These are phyloP conservation scores for Ochetophila trinervis DNA, from an alignment of 306 rosid species.

Conservation along the genomic window DNA sequence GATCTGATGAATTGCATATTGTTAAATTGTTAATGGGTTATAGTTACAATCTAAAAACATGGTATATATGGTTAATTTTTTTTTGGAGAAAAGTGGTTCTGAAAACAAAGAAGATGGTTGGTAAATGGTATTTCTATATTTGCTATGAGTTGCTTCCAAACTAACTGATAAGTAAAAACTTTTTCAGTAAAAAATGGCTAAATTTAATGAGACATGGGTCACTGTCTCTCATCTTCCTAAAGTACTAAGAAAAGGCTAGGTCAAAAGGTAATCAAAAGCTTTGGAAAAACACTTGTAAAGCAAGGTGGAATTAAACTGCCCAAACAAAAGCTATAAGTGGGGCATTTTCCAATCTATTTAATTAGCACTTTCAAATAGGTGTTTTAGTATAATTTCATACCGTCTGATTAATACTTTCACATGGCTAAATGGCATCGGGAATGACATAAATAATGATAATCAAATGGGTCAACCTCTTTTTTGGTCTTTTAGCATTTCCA, in stretches of 20 bases:
- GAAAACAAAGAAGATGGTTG: not conserved
- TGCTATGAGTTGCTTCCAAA: constrained; percentile 8
- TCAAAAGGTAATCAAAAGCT: constrained; percentile 64
- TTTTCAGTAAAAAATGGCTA: not conserved
- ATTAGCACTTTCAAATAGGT: constrained; percentile 30
- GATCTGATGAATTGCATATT: no score
- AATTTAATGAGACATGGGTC: constrained; percentile 36
- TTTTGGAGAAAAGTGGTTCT: no score
- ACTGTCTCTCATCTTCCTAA: constrained; percentile 40
- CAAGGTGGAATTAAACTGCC: constrained; percentile 49
- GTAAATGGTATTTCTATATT: not conserved
- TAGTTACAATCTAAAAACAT: no score
- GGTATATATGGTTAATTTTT: no score
- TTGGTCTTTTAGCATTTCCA: constrained; percentile 49
- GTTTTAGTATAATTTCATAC: constrained; percentile 11
- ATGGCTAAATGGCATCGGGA: constrained; percentile 69
- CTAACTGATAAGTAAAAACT: not conserved
- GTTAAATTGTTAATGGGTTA: no score
- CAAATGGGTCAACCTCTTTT: constrained; percentile 55
- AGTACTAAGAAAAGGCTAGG: constrained; percentile 45
- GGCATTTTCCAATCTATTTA: constrained; percentile 33
- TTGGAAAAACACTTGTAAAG: constrained; percentile 39
- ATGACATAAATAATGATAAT: constrained; percentile 53
- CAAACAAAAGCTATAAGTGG: constrained; percentile 50
- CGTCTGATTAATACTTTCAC: constrained; percentile 39